Evolutionary conservation across 2,329 filamentous ascomycete genomes (phyloP).

Genomic region (Colletotrichum godetiae): DNA sequence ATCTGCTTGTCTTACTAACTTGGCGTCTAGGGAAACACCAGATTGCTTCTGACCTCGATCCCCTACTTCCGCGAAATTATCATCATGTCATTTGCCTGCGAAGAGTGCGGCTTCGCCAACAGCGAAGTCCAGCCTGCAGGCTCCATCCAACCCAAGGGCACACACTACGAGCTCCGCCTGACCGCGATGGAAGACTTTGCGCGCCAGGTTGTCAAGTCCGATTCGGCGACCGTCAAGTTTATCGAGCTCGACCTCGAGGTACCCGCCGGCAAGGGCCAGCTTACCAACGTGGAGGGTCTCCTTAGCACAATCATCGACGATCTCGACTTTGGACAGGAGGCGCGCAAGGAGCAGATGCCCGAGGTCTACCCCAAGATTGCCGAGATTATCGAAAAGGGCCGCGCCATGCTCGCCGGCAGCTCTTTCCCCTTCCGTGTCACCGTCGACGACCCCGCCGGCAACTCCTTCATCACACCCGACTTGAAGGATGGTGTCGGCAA

Average conservation of each 20-base stretch:
- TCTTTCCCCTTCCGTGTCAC: constrained; percentile 89
- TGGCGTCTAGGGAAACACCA: constrained; percentile 76
- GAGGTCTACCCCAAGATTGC: constrained; percentile 84
- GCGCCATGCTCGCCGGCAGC: constrained; percentile 81
- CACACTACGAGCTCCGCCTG: constrained; percentile 84
- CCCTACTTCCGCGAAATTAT: constrained; percentile 98
- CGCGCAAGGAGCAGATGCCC: constrained; percentile 80
- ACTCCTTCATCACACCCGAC: constrained; percentile 95
- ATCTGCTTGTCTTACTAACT: constrained; percentile 31
- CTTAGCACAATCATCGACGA: constrained; percentile 83
- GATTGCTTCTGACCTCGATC: constrained; percentile 89
- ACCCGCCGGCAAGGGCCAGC: constrained; percentile 87
- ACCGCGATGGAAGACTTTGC: constrained; percentile 80
- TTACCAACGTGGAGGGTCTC: constrained; percentile 94
- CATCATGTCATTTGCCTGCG: constrained; percentile 95
- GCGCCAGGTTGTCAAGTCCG: constrained; percentile 92
- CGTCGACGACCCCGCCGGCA: constrained; percentile 91
- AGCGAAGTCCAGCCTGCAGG: constrained; percentile 95
- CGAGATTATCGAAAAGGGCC: constrained; percentile 78
- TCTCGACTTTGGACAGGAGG: constrained; percentile 83
- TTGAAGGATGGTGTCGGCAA: constrained; percentile 84
- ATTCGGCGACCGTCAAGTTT: constrained; percentile 85
- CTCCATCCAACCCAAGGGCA: constrained; percentile 89
- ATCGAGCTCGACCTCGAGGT: constrained; percentile 95
- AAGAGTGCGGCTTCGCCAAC: constrained; percentile 89